A percentile compares a stretch with the other conserved stretches of the same genome.
Conservation (phyloP, 1,284 basidiomycete species). For the Takashimella koratensis region DNA sequence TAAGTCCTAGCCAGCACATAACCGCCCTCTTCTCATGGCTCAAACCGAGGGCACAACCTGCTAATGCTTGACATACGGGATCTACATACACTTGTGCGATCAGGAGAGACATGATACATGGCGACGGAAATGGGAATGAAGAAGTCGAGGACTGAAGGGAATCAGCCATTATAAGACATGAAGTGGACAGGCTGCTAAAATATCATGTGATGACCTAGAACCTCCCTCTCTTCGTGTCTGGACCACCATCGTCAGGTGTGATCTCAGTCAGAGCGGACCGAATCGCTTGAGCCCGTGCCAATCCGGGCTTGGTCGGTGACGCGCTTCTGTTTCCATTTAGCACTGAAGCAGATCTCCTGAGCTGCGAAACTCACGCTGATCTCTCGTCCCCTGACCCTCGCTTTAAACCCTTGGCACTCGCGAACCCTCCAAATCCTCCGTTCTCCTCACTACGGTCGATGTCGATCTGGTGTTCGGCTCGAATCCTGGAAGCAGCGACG, state of each 20-base stretch:
- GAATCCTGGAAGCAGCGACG: conserved; percentile 18
- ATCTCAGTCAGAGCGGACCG: background rate
- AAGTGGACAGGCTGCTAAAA: too few relatives aligned
- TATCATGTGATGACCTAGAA: too few relatives aligned
- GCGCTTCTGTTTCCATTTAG: too few relatives aligned
- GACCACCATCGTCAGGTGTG: background rate
- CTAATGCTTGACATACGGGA: too few relatives aligned
- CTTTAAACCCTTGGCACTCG: conserved; percentile 40
- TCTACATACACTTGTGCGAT: too few relatives aligned
- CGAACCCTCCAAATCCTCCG: conserved; percentile 21
- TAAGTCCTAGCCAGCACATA: background rate
- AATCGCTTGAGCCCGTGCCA: background rate
- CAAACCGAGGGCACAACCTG: too few relatives aligned
- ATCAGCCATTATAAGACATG: too few relatives aligned
- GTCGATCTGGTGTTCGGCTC: conserved; percentile 9
- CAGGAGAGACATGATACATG: too few relatives aligned
- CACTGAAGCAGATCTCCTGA: conserved; percentile 7
- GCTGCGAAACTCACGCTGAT: background rate
- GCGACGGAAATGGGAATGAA: too few relatives aligned
- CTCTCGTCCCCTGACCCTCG: conserved; percentile 3
- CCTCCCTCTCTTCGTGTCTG: background rate
- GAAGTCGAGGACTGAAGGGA: too few relatives aligned
- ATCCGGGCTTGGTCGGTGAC: background rate
- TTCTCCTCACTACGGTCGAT: conserved; percentile 5
- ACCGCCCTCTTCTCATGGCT: too few relatives aligned